Evolutionary conservation across 768 basidiomycete species (phyloP), one percentile per base, ranked within the genome.

Genomic region (Dictyophora rubrovolvata): DNA sequence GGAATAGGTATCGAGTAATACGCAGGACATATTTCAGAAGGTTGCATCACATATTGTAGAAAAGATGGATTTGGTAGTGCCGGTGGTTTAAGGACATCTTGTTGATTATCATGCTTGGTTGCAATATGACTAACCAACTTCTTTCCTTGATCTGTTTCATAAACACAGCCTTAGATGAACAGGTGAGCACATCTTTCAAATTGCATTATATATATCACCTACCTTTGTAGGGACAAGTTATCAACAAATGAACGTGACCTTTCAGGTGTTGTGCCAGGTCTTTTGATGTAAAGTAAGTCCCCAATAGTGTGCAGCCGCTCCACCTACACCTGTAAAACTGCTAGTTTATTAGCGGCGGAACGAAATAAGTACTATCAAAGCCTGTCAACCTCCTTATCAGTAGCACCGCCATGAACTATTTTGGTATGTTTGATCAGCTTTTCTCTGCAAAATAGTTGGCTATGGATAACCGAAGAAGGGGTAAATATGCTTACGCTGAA

Each of bases 221-320:
- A 86, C 87, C 82, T 72, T 75, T 59, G 65, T 76, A 80, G 5
- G 78, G 73, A 64, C 83, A 84, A 18, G 56, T 63, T 36, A 82
- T 65, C 20, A 74, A 69, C 37, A 66, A 60, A 18, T 69, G 63
- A 20, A 76, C 76, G 70, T 89, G 87, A 37, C 64, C 75, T 62
- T 75, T 73, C 6, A 86, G 65, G 68, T 89, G 87, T 55, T 68
- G 62, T 46, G 69, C 69, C 59, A 80, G 68, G 52, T 72, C 64
- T 48, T 71, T 68, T 61, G 23, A 67, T 37, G 48, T 55, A 23
- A 59, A 34, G 52, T 58, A 33, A 61, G 58, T 54, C 22, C 20
- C 58, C 61, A 55, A 42, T 64, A 67, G 59, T 61, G 65, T 21
- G 33, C 60, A 65, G 50, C 49, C 54, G 51, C 33, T 54, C 54